phyloP scores from a whole-genome alignment of 371 early-diverging fungal genomes.

The Cokeromyces recurvatus region DNA sequence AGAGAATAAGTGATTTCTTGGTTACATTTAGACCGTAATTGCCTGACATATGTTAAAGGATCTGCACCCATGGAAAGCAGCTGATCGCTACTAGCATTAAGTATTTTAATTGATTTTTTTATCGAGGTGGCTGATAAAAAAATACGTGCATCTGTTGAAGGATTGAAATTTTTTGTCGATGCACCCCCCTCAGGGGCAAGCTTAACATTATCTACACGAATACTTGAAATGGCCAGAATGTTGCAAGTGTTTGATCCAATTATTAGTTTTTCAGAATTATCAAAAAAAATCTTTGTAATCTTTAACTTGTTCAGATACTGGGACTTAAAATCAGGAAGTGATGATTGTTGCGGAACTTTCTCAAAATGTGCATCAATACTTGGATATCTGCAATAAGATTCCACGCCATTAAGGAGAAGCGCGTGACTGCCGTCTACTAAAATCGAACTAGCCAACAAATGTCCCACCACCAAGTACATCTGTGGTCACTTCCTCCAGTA shows the following conservation, averaged over 20 bases:
- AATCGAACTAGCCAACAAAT: slow-evolving; percentile 1
- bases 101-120: neutral
- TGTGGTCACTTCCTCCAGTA: slow-evolving; percentile 3
- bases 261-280: neutral
- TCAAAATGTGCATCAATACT: slow-evolving; percentile 2
- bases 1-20: neutral
- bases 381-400: slow-evolving; percentile 4
- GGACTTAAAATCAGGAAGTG: neutral
- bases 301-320: slow-evolving; percentile 5
- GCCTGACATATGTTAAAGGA: neutral
- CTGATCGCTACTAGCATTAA: neutral
- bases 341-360: slow-evolving; percentile 1
- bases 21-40: neutral
- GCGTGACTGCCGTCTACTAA: slow-evolving; percentile 3
- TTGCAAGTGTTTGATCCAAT: neutral
- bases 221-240: slow-evolving; percentile 2
- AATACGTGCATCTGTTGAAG: neutral
- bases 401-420: slow-evolving; percentile 1
- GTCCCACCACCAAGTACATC: neutral
- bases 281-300: slow-evolving; percentile 1
- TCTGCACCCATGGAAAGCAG: neutral
- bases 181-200: slow-evolving; percentile 3
- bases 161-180: neutral
- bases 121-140: neutral
- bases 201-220: slow-evolving; percentile 4